Evolutionary conservation across 345 rosid genomes (phyloP).

Genomic region (Ceriops decandra): DNA sequence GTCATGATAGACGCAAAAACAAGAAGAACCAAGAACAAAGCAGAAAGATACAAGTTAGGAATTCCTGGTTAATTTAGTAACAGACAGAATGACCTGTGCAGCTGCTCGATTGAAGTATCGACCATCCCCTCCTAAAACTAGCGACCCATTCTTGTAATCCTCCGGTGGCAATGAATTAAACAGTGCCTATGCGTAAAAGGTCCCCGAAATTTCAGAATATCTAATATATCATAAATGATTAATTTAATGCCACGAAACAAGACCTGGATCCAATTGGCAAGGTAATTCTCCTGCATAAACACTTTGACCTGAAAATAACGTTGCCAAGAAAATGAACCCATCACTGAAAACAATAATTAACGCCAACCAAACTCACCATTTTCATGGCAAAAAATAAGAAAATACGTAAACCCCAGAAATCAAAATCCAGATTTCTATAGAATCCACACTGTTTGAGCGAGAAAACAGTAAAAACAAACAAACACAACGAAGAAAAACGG

Average conservation of each 20-base stretch:
- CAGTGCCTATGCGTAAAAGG: slow-evolving; percentile 52
- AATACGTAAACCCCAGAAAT: slow-evolving; percentile 3
- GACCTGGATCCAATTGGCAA: slow-evolving; percentile 97
- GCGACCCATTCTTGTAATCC: slow-evolving; percentile 67
- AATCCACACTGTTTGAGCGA: neutral
- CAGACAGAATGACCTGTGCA: slow-evolving; percentile 54
- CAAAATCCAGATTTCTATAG: neutral
- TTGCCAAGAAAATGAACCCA: neutral
- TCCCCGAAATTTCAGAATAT: slow-evolving; percentile 1
- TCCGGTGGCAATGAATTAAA: slow-evolving; percentile 75
- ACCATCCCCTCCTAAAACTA: slow-evolving; percentile 95
- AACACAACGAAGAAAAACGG: neutral
- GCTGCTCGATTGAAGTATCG: slow-evolving; percentile 90
- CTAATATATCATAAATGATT: neutral
- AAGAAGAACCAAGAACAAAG: neutral
- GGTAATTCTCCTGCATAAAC: slow-evolving; percentile 80
- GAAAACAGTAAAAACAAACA: neutral
- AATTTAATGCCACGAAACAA: slow-evolving; percentile 1
- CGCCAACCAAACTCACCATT: slow-evolving; percentile 2
- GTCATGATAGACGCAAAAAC: slow-evolving; percentile 6
- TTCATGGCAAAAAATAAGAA: neutral
- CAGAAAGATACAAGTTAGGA: neutral
- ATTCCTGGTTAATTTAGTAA: neutral
- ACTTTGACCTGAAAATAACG: slow-evolving; percentile 60
- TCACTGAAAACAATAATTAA: neutral